A percentile compares a stretch with the other conserved stretches of the same genome.
phyloP scores from a whole-genome alignment of 169 alveolate species.

The Cryptosporidium ubiquitum region DNA sequence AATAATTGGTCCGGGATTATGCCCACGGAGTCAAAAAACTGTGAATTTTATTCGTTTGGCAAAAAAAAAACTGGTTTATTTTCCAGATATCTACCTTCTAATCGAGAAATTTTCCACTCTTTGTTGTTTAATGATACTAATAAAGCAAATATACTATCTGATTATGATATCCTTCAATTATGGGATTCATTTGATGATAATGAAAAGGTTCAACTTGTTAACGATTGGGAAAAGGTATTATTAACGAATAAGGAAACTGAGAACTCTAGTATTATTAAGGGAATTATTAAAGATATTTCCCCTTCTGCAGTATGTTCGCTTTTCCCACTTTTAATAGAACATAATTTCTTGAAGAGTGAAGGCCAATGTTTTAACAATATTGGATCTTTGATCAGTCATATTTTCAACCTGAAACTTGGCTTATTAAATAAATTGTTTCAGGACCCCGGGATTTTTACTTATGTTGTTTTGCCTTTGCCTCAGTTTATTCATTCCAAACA shows the following conservation, averaged over 20 bases:
- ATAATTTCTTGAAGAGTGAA: neutral
- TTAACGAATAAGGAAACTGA: conserved; percentile 24
- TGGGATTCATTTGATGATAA: conserved; percentile 33
- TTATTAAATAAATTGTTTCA: conserved; percentile 27
- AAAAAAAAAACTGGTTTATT: neutral
- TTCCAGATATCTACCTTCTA: conserved; percentile 54
- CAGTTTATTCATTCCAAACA: conserved; percentile 72
- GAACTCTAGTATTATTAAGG: neutral
- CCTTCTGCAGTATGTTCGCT: neutral
- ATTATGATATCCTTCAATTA: conserved; percentile 1
- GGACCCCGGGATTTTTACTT: conserved; percentile 62
- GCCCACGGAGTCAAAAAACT: neutral
- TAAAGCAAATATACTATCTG: neutral
- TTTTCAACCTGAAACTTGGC: conserved; percentile 6
- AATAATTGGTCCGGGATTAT: conserved; percentile 52
- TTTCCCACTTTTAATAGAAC: neutral
- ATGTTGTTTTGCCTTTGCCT: conserved; percentile 29
- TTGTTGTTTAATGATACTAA: neutral
- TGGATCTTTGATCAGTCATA: neutral
- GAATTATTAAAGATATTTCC: neutral
- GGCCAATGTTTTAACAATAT: neutral
- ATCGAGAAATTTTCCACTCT: conserved; percentile 52
- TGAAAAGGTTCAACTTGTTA: neutral
- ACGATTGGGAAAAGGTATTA: conserved; percentile 21
- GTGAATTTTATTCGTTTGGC: neutral